Percentiles rank a stretch among this genome's conserved stretches.
Evolutionary conservation across 257 asterid genomes (phyloP).

Genomic region (Lantana camara): DNA sequence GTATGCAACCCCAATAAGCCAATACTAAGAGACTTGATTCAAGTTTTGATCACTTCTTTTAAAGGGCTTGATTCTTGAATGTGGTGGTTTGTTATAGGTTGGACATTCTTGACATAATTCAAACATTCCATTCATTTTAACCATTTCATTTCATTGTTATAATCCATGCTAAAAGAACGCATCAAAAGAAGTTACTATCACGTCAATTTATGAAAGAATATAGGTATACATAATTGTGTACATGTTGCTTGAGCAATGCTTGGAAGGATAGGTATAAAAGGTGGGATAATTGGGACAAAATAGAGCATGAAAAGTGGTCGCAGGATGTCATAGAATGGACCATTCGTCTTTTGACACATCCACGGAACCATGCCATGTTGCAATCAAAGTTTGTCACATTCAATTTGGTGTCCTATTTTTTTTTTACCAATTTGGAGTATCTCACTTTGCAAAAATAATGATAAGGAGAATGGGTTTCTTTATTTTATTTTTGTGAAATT

Average conservation of each 20-base stretch:
- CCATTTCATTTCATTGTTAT: not conserved
- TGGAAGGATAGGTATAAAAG: not conserved
- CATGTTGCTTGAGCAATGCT: not conserved
- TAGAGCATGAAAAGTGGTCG: not conserved
- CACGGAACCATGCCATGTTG: not conserved
- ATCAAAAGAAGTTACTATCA: no score
- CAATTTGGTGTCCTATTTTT: not conserved
- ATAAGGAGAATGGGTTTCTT: not conserved
- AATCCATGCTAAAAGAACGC: no score
- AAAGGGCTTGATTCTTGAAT: not conserved
- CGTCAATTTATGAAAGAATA: no score
- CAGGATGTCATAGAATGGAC: not conserved
- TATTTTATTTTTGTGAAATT: conserved; percentile 11
- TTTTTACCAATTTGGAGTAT: conserved; percentile 13
- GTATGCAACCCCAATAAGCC: conserved; percentile 7
- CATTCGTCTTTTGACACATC: not conserved
- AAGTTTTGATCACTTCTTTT: conserved; percentile 2
- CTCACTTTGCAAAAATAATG: not conserved
- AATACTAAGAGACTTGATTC: not conserved
- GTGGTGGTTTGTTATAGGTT: not conserved
- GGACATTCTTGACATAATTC: not conserved
- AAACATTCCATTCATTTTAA: not conserved
- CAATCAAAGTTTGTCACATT: conserved; percentile 16
- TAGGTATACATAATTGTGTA: no score
- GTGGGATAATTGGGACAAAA: not conserved